phyloP scores from a whole-genome alignment of 164 flowering plant genomes.

The Taxillus chinensis region DNA sequence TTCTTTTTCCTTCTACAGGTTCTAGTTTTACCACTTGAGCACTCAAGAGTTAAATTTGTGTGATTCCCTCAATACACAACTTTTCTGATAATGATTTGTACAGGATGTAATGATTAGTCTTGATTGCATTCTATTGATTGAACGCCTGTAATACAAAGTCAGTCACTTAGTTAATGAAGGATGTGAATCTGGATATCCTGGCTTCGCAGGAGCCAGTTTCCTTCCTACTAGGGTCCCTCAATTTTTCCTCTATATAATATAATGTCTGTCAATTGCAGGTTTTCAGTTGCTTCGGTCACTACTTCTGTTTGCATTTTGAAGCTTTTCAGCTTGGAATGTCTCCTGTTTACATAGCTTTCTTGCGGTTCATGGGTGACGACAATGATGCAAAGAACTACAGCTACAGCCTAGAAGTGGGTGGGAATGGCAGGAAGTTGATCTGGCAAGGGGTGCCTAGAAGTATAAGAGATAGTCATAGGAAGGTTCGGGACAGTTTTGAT shows the following conservation, averaged over 20 bases:
- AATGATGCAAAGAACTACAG: conserved; percentile 45
- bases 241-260: too few species aligned
- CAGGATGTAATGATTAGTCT: too few species aligned
- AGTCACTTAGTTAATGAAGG: too few species aligned
- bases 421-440: conserved; percentile 40
- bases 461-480: conserved; percentile 47
- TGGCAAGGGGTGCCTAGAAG: conserved; percentile 63
- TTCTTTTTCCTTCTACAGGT: neutral
- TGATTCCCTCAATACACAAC: too few species aligned
- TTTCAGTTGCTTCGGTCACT: conserved; percentile 59
- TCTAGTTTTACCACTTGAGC: conserved; percentile 6
- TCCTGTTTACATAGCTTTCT: conserved; percentile 49
- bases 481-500: conserved; percentile 56
- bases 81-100: too few species aligned
- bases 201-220: too few species aligned
- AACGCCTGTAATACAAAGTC: too few species aligned
- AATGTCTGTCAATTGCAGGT: conserved; percentile 28
- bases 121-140: too few species aligned
- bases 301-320: conserved; percentile 59
- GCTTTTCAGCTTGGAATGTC: conserved; percentile 52
- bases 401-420: conserved; percentile 56
- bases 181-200: too few species aligned
- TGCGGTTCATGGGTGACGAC: conserved; percentile 61
- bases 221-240: too few species aligned
- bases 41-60: too few species aligned